These are phyloP conservation scores for Rhodotorula mucilaginosa DNA, from an alignment of 1,284 basidiomycete species.

Conservation along the genomic window DNA sequence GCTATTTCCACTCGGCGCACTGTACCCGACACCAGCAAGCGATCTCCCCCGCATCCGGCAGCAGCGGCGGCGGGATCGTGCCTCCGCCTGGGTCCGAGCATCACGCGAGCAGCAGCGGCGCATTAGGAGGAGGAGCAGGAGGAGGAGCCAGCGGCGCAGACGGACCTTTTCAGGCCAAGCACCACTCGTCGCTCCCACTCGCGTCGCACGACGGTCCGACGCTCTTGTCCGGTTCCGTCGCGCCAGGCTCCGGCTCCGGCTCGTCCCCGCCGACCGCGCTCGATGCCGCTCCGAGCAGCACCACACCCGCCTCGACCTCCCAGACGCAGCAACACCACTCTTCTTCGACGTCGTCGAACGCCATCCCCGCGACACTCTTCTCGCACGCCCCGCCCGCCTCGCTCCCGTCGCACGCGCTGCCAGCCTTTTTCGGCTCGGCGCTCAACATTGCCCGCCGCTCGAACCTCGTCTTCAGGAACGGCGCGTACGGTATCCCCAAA, in stretches of 20 bases:
- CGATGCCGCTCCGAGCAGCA: conserved; percentile 6
- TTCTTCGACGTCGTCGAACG: neutral
- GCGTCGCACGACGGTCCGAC: neutral
- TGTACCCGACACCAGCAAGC: conserved; percentile 16
- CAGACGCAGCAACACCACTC: conserved; percentile 10
- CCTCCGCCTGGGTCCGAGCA: neutral
- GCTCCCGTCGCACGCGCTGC: conserved; percentile 25
- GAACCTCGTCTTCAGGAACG: conserved; percentile 45
- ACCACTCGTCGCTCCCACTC: conserved; percentile 8
- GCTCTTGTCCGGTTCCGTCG: conserved; percentile 3
- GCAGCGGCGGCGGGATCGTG: neutral
- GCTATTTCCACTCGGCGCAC: conserved; percentile 9
- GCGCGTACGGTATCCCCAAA: conserved; percentile 54
- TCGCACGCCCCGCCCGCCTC: conserved; percentile 3
- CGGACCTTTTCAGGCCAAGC: conserved; percentile 3
- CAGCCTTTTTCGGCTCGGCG: conserved; percentile 33
- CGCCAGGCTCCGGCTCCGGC: neutral
- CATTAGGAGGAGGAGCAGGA: neutral
- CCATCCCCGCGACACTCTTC: conserved; percentile 5
- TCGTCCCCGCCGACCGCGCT: neutral
- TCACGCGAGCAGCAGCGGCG: conserved; percentile 1
- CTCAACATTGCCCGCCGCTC: conserved; percentile 31
- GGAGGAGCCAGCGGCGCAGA: neutral
- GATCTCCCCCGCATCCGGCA: neutral
- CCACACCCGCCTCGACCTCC: conserved; percentile 15